phyloP scores from a whole-genome alignment of 1,284 basidiomycete genomes.

The Ustilago bromivora region DNA sequence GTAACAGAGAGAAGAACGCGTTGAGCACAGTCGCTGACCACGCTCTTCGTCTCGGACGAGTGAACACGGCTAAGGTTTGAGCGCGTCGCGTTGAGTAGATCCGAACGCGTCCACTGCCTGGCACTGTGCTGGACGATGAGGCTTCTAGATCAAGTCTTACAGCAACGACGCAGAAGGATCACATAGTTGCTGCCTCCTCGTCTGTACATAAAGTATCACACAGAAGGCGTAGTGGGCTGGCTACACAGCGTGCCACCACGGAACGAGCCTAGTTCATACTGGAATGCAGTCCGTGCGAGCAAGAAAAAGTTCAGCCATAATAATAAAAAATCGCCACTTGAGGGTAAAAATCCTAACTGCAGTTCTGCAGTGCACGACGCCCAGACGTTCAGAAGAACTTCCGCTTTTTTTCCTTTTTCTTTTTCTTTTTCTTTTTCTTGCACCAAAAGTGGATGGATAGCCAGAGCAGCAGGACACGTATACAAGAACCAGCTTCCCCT shows the following conservation, averaged over 20 bases:
- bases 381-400: constrained; percentile 41
- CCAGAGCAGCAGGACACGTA: neutral
- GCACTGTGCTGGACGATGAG: no score
- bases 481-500: neutral
- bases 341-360: neutral
- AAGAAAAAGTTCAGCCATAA: neutral
- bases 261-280: no score
- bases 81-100: constrained; percentile 14
- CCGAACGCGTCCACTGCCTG: neutral
- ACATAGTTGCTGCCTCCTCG: neutral
- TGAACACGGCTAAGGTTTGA: neutral
- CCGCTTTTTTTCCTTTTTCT: constrained; percentile 21
- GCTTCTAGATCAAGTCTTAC: no score
- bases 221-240: neutral
- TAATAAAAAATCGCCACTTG: constrained; percentile 23
- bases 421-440: neutral
- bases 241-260: no score
- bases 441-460: constrained; percentile 3
- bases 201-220: neutral
- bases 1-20: neutral
- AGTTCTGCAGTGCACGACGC: constrained; percentile 12
- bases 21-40: neutral
- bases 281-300: constrained; percentile 8
- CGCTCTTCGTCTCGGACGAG: neutral
- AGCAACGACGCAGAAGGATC: no score